Percentiles rank a stretch among this genome's conserved stretches.
Evolutionary conservation across 371 early-diverging fungal genomes (phyloP).

Genomic region (Chytridiales sp.): DNA sequence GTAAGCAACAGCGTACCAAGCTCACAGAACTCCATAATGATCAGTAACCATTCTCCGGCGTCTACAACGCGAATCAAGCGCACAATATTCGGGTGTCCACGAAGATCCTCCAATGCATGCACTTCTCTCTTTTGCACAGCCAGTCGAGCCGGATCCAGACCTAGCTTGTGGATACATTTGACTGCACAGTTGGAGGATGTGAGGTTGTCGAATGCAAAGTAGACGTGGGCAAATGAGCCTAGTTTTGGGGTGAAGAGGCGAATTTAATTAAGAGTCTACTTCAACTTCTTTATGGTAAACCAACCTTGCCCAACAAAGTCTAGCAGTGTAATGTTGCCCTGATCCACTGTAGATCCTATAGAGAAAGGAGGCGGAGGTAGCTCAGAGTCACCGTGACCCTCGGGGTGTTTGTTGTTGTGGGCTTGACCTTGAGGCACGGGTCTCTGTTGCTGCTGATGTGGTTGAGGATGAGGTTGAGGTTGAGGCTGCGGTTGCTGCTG

Average conservation of each 20-base stretch:
- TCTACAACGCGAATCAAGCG: constrained; percentile 69
- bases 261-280: not conserved
- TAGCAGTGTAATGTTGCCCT: constrained; percentile 19
- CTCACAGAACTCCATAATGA: constrained; percentile 75
- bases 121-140: constrained; percentile 71
- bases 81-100: constrained; percentile 74
- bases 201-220: constrained; percentile 47
- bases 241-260: not conserved
- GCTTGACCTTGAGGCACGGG: not conserved
- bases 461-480: constrained; percentile 1
- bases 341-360: constrained; percentile 20
- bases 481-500: not conserved
- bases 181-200: constrained; percentile 50
- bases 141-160: constrained; percentile 57
- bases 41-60: constrained; percentile 62
- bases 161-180: constrained; percentile 65
- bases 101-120: constrained; percentile 63
- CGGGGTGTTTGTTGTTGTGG: not conserved
- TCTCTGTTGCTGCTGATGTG: not conserved
- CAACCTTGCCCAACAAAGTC: constrained; percentile 30
- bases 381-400: constrained; percentile 6
- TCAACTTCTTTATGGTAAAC: not conserved
- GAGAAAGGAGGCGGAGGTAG: constrained; percentile 26
- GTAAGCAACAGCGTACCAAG: constrained; percentile 56
- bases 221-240: constrained; percentile 75